Evolutionary conservation across 2,329 filamentous ascomycete species (phyloP).

Genomic region (Remersonia thermophila): DNA sequence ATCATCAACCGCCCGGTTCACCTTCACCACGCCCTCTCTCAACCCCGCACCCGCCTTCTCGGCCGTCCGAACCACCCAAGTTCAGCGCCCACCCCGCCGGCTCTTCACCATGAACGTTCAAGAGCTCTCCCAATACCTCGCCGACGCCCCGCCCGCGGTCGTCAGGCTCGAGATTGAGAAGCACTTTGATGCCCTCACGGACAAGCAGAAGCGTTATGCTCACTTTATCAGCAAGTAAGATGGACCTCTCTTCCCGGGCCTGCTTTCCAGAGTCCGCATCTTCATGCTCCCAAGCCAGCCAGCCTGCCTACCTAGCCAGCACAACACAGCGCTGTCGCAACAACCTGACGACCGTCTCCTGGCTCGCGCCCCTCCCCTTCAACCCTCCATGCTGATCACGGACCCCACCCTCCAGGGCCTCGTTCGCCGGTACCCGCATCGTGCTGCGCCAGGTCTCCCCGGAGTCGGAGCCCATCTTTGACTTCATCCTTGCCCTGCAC

Average conservation of each 20-base stretch:
- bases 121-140: slow-evolving; percentile 66
- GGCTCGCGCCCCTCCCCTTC: too few relatives aligned
- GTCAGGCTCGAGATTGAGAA: slow-evolving; percentile 83
- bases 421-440: slow-evolving; percentile 64
- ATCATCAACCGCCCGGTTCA: slow-evolving; percentile 1
- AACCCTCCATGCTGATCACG: too few relatives aligned
- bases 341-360: too few relatives aligned
- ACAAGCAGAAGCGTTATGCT: slow-evolving; percentile 78
- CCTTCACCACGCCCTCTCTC: too few relatives aligned
- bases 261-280: too few relatives aligned
- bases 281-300: too few relatives aligned
- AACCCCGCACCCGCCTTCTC: slow-evolving; percentile 5
- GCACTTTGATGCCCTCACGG: slow-evolving; percentile 69
- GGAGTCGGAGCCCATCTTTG: slow-evolving; percentile 69
- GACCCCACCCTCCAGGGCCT: slow-evolving; percentile 48
- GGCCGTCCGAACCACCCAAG: neutral
- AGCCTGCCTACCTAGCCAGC: too few relatives aligned
- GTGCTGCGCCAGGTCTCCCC: slow-evolving; percentile 72
- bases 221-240: slow-evolving; percentile 75
- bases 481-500: slow-evolving; percentile 65
- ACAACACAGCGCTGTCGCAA: too few relatives aligned
- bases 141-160: slow-evolving; percentile 79
- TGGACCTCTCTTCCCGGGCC: neutral
- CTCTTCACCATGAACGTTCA: slow-evolving; percentile 41
- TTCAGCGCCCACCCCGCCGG: slow-evolving; percentile 10